Conservation (phyloP, 108 stramenopile genomes). For the Skeletonema potamos region DNA sequence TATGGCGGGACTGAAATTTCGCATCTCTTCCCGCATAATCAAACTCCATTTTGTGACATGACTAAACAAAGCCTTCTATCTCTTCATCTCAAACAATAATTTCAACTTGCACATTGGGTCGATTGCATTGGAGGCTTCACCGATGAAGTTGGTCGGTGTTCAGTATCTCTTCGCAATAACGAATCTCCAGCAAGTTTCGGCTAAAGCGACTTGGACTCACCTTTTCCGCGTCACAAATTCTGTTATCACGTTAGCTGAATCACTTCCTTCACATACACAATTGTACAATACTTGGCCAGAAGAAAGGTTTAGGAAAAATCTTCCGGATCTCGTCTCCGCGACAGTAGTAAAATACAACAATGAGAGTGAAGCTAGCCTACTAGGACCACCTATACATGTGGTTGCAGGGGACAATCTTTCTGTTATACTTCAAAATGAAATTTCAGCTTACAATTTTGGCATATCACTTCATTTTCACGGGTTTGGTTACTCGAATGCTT, state of each 20-base stretch:
- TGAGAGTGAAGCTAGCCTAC: neutral
- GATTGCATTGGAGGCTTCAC: no score
- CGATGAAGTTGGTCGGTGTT: neutral
- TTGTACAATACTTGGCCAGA: neutral
- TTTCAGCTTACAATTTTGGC: constrained; percentile 10
- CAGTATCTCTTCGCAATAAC: neutral
- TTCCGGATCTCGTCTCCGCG: neutral
- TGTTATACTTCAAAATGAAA: constrained; percentile 13
- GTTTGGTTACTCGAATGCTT: neutral
- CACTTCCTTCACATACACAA: neutral
- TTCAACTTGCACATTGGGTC: no score
- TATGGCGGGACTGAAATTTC: no score
- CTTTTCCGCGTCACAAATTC: neutral
- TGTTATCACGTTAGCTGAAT: neutral
- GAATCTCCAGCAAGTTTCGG: neutral
- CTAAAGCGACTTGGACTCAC: neutral
- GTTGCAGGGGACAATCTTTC: constrained; percentile 1
- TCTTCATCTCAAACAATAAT: no score
- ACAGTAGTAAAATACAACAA: neutral
- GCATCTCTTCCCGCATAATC: no score
- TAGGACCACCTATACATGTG: constrained; percentile 32
- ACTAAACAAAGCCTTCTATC: no score
- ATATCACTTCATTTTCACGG: constrained; percentile 31
- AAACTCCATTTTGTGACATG: no score
- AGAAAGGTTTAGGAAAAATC: neutral